These are phyloP conservation scores for Dorcoceras hygrometricum DNA, from an alignment of 257 asterid genomes.

Conservation along the genomic window DNA sequence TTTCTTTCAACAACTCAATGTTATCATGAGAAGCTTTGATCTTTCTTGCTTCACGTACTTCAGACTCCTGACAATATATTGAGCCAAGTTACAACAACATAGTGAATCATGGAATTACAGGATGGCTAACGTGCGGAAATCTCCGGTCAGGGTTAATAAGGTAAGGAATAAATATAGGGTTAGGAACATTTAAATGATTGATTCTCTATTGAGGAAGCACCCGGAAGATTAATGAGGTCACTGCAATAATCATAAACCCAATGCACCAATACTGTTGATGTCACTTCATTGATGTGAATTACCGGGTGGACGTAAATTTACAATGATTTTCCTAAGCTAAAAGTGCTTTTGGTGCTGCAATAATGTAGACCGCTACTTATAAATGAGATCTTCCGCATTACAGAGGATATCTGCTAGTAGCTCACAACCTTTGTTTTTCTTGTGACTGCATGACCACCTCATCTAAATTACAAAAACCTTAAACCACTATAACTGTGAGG, in stretches of 20 bases:
- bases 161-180: conserved; percentile 16
- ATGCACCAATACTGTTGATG: conserved; percentile 20
- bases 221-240: not conserved
- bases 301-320: conserved; percentile 17
- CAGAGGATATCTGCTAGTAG: not conserved
- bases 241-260: conserved; percentile 20
- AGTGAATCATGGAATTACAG: conserved; percentile 6
- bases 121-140: conserved; percentile 18
- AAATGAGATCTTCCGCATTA: too few species aligned
- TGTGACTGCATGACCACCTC: not conserved
- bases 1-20: conserved; percentile 73
- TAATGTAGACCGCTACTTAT: too few species aligned
- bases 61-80: conserved; percentile 69
- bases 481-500: not conserved
- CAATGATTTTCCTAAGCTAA: conserved; percentile 14
- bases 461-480: too few species aligned
- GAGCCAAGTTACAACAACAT: conserved; percentile 25
- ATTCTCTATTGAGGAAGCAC: conserved; percentile 13
- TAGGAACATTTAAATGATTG: not conserved
- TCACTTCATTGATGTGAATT: conserved; percentile 14
- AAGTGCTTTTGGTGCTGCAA: not conserved
- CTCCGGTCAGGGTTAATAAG: conserved; percentile 9
- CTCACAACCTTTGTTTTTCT: not conserved
- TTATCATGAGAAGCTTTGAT: conserved; percentile 74
- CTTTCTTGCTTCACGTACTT: conserved; percentile 82